Base-by-base conservation (phyloP, 331 rosid genomes). In the Cydonia oblonga region DNA sequence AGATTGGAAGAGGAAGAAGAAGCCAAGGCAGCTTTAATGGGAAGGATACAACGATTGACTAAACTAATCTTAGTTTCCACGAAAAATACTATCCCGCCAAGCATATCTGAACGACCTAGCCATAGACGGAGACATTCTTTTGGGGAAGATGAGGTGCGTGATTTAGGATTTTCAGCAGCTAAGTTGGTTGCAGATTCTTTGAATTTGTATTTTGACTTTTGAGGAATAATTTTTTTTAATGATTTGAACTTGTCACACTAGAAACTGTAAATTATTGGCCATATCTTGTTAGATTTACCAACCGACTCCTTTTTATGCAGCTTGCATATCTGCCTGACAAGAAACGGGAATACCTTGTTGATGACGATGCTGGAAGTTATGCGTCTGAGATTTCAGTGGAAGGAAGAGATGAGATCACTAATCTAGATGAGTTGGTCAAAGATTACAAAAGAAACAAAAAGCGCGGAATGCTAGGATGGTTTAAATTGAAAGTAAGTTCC, bases 391-490 rank as follows among this genome's bases (percentile, higher is more conserved):
- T 75, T 82, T 87, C 96, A 60, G 71, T 72, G 44, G 93, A 89
- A 71, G 90, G 83, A 80, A 84, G 78, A 78, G 92, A 81, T 71
- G 89, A 83, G 23, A 72, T 75, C 70, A 70, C 84, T 32, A 86
- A 85, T 84, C 82, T 91, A 26, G 93, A 87, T 69, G 96, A 91
- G 78, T 74, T 89, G 83, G 92, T 79, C 69, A 89, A 84, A 70
- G 96, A 87, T 81, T 84, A 78, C 72, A 91, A 77, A 85, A 84
- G 88, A 68, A 83, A 78, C 86, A 87, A 70, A 81, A 86, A 68
- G 56, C 92, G 90, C 5, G 97, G 96, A 76, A 86, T 89, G 96
- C 91, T 91, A 62, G 83, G 90, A 78, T 91, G 97, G 97, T 87
- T 91, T 82, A 91, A 89, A 81, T 73, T 83, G 70, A 83, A 81